Evolutionary conservation across 2,329 filamentous ascomycete genomes (phyloP), one percentile per base, ranked within the genome.

Genomic region (Tolypocladium ovalisporum): DNA sequence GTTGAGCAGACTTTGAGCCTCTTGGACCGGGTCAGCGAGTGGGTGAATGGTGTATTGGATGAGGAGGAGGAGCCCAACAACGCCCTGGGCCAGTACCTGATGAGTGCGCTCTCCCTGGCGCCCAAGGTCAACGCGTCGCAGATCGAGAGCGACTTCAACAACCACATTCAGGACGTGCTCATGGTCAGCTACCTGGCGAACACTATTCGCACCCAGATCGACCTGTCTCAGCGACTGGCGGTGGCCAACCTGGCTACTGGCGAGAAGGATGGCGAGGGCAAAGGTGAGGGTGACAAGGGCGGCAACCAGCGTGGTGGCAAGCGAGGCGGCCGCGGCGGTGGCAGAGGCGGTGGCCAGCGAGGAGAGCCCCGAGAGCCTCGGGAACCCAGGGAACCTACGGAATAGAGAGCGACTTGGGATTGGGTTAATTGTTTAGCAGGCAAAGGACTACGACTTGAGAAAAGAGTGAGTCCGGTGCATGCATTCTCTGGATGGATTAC

Each of bases 61-160:
- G 94, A 97, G 79, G 90, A 95, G 72, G 85, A 87, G 61, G 85
- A 89, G 71, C 91, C 93, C 65, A 94, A 89, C 64, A 95, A 90
- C 64, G 90, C 92, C 15, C 80, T 99, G 58, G 94, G 92, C 64
- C 95, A 99, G 76, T 96, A 91, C 76, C 80, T 99, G 64, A 89
- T 97, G 81, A 96, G 96, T 73, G 87, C 93, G 42, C 83, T 99
- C 62, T 92, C 89, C 52, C 79, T 99, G 62, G 90, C 93, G 57
- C 94, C 94, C 68, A 99, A 97, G 82, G 94, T 97, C 60, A 90
- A 96, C 68, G 79, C 87, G 40, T 82, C 85, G 61, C 88, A 95
- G 72, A 92, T 99, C 70, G 94, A 99, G 81, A 83, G 88, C 71
- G 92, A 97, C 79, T 99, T 99, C 84, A 99, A 99, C 85, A 96